Conservation (phyloP, 1,284 basidiomycete species). For the Sphaerobolus stellatus region DNA sequence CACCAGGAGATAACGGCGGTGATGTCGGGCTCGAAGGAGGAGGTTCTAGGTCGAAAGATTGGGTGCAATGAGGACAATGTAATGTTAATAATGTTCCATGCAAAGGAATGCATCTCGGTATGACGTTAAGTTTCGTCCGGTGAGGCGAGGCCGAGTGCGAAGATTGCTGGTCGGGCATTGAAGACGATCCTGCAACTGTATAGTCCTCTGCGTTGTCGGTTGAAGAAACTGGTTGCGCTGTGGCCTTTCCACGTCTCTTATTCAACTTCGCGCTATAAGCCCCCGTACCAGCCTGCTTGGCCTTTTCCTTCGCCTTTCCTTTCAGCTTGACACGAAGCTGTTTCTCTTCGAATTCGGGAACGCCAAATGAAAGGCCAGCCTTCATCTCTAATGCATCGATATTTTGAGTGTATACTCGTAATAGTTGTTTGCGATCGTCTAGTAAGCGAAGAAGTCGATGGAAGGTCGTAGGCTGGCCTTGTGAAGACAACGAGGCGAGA, state of each 20-base stretch:
- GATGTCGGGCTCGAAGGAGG: neutral
- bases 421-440: constrained; percentile 74
- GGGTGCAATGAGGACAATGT: constrained; percentile 80
- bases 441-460: constrained; percentile 75
- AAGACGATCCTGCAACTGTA: neutral
- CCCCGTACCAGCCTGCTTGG: constrained; percentile 7
- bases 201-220: constrained; percentile 9
- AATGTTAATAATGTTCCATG: constrained; percentile 83
- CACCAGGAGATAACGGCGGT: neutral
- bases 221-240: neutral
- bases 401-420: constrained; percentile 93
- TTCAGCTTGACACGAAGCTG: constrained; percentile 7
- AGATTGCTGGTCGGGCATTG: constrained; percentile 14
- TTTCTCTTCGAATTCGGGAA: constrained; percentile 59
- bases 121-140: constrained; percentile 33
- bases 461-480: constrained; percentile 80
- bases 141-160: constrained; percentile 34
- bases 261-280: constrained; percentile 11
- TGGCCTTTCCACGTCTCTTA: constrained; percentile 6
- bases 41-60: constrained; percentile 59
- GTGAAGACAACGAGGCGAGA: constrained; percentile 70
- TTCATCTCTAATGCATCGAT: constrained; percentile 89
- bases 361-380: constrained; percentile 77
- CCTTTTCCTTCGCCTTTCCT: constrained; percentile 12
- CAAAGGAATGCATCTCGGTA: constrained; percentile 82